Evolutionary conservation across 1,139 yeast genomes (phyloP).

Genomic region (Yamadazyma conglobata): DNA sequence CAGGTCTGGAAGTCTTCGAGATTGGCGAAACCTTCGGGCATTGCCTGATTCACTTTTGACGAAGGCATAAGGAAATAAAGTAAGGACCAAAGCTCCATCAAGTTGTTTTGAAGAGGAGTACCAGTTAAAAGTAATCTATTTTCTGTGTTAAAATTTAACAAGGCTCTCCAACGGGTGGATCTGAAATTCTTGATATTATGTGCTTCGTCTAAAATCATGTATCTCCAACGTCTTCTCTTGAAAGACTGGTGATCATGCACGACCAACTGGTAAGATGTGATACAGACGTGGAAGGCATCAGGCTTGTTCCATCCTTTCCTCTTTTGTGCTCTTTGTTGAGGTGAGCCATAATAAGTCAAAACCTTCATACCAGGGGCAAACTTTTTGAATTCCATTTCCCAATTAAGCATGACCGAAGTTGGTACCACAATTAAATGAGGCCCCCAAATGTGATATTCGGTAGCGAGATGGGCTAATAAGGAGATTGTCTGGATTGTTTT

Average conservation of each 20-base stretch:
- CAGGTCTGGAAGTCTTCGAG: constrained; percentile 94
- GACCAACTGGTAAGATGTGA: constrained; percentile 93
- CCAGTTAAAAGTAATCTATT: constrained; percentile 88
- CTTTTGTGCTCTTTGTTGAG: constrained; percentile 93
- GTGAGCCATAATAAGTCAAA: constrained; percentile 94
- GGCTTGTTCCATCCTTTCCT: constrained; percentile 98
- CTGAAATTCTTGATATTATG: constrained; percentile 96
- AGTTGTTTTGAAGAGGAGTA: constrained; percentile 89
- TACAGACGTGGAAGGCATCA: constrained; percentile 94
- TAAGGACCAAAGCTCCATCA: constrained; percentile 92
- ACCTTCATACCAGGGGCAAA: constrained; percentile 98
- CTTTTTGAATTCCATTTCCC: constrained; percentile 99
- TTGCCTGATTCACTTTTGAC: constrained; percentile 59
- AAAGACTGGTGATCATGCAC: constrained; percentile 96
- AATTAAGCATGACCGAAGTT: constrained; percentile 95
- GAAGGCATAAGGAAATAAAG: constrained; percentile 95
- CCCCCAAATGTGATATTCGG: constrained; percentile 95
- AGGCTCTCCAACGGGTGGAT: constrained; percentile 95
- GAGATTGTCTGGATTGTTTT: constrained; percentile 96
- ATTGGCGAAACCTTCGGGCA: constrained; percentile 97
- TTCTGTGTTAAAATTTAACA: constrained; percentile 88
- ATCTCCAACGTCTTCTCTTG: constrained; percentile 89
- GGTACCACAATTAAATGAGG: constrained; percentile 97
- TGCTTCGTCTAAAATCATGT: constrained; percentile 97
- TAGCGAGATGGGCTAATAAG: constrained; percentile 79